A percentile compares a stretch with the other conserved stretches of the same genome.
Evolutionary conservation across 306 rosid genomes (phyloP).

Genomic region (Myrica gale): DNA sequence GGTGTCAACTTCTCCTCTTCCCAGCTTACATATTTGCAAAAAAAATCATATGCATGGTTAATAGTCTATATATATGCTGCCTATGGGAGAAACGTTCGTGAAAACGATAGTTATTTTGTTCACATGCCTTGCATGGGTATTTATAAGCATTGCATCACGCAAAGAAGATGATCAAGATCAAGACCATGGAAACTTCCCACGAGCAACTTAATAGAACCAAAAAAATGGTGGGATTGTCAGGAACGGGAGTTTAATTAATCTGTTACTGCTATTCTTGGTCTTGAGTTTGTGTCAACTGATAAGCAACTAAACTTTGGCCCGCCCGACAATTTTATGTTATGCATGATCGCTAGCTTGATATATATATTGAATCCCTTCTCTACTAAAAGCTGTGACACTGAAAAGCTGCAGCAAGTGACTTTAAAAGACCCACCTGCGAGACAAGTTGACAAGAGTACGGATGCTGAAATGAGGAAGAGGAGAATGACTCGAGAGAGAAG

Average conservation of each 20-base stretch:
- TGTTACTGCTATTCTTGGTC: background rate
- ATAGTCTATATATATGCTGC: background rate
- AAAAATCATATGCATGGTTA: background rate
- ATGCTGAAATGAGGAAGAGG: slow-evolving; percentile 53
- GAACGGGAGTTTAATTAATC: background rate
- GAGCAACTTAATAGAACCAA: slow-evolving; percentile 1
- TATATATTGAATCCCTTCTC: slow-evolving; percentile 4
- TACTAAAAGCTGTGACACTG: slow-evolving; percentile 36
- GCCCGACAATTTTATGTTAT: background rate
- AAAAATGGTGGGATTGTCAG: background rate
- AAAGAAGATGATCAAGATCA: background rate
- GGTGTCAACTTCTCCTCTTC: background rate
- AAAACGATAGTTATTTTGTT: background rate
- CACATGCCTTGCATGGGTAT: background rate
- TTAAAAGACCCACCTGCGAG: slow-evolving; percentile 54
- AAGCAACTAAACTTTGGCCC: background rate
- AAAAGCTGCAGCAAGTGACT: slow-evolving; percentile 36
- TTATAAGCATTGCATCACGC: background rate
- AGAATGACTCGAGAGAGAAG: slow-evolving; percentile 44
- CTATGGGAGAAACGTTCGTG: background rate
- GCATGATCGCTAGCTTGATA: no score
- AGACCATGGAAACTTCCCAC: background rate
- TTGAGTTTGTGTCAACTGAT: background rate
- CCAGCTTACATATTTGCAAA: no score
- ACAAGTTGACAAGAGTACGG: slow-evolving; percentile 65